Conservation (phyloP, 2,329 filamentous ascomycete species). For the Aspergillus clavatus region DNA sequence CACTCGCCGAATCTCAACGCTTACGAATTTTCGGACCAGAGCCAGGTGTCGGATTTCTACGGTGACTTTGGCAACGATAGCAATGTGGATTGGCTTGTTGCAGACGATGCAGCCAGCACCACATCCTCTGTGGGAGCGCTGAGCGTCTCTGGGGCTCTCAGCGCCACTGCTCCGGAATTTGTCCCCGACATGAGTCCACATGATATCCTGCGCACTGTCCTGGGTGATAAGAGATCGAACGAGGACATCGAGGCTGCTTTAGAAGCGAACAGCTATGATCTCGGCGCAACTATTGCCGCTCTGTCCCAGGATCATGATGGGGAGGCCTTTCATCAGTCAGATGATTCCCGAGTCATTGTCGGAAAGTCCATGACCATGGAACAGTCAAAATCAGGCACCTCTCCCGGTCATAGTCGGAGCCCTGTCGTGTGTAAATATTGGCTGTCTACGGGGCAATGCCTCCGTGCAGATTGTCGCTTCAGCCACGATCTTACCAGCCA, state of each 20-base stretch:
- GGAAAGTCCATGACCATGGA: constrained; percentile 84
- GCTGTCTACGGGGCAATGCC: constrained; percentile 89
- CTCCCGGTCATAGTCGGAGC: constrained; percentile 70
- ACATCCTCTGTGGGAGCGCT: constrained; percentile 72
- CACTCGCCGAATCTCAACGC: constrained; percentile 92
- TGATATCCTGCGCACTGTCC: constrained; percentile 92
- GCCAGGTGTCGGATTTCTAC: constrained; percentile 76
- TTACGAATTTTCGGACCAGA: constrained; percentile 87
- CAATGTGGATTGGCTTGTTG: constrained; percentile 93
- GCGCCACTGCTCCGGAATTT: constrained; percentile 79
- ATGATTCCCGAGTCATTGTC: constrained; percentile 66
- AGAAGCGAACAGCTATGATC: constrained; percentile 82
- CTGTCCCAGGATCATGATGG: constrained; percentile 70
- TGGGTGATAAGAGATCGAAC: constrained; percentile 82
- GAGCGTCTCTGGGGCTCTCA: constrained; percentile 62
- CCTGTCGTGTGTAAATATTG: constrained; percentile 97
- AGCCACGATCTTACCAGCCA: constrained; percentile 94
- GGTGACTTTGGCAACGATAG: constrained; percentile 81
- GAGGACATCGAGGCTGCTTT: constrained; percentile 93
- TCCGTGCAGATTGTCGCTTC: constrained; percentile 92
- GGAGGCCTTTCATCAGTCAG: constrained; percentile 49
- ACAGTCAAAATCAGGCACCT: constrained; percentile 67
- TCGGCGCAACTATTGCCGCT: constrained; percentile 83
- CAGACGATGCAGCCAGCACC: constrained; percentile 76
- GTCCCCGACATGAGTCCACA: constrained; percentile 92